These are phyloP conservation scores for Viridothelium virens DNA, from an alignment of 495 filamentous ascomycete species.

Conservation along the genomic window DNA sequence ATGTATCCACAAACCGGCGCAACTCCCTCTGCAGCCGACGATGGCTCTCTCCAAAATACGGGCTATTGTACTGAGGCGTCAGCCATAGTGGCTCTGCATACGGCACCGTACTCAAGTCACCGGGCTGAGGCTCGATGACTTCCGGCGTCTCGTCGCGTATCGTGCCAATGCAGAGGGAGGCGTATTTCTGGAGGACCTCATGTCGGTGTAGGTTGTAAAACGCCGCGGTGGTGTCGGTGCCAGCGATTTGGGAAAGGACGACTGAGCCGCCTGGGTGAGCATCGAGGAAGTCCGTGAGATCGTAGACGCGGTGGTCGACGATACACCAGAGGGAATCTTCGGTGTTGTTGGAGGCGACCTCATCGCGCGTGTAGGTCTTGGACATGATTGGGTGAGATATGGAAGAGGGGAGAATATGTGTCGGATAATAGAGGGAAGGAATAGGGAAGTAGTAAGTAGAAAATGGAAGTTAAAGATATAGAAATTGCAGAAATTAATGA, in stretches of 20 bases:
- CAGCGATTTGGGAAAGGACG: slow-evolving; percentile 76
- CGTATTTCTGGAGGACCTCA: slow-evolving; percentile 75
- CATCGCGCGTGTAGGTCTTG: slow-evolving; percentile 50
- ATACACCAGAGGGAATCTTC: slow-evolving; percentile 64
- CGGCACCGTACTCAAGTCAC: slow-evolving; percentile 66
- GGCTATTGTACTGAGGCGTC: slow-evolving; percentile 66
- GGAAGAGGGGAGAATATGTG: no score
- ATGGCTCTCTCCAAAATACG: slow-evolving; percentile 77
- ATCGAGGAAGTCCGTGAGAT: slow-evolving; percentile 85
- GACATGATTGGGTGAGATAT: not conserved
- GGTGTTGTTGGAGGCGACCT: slow-evolving; percentile 75
- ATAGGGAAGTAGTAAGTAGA: no score
- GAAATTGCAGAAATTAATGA: no score
- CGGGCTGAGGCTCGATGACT: slow-evolving; percentile 60
- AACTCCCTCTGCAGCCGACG: slow-evolving; percentile 60
- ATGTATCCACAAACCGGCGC: slow-evolving; percentile 63
- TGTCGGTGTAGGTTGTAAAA: slow-evolving; percentile 94
- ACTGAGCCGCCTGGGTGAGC: slow-evolving; percentile 82
- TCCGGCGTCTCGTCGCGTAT: slow-evolving; percentile 66
- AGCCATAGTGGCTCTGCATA: slow-evolving; percentile 81
- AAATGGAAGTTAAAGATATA: no score
- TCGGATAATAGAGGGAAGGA: no score
- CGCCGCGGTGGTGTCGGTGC: slow-evolving; percentile 73
- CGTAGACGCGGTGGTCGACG: slow-evolving; percentile 86
- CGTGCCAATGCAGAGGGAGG: slow-evolving; percentile 64